These are phyloP conservation scores for Limonium bicolor DNA, from an alignment of 148 eudicot genomes.

Conservation along the genomic window DNA sequence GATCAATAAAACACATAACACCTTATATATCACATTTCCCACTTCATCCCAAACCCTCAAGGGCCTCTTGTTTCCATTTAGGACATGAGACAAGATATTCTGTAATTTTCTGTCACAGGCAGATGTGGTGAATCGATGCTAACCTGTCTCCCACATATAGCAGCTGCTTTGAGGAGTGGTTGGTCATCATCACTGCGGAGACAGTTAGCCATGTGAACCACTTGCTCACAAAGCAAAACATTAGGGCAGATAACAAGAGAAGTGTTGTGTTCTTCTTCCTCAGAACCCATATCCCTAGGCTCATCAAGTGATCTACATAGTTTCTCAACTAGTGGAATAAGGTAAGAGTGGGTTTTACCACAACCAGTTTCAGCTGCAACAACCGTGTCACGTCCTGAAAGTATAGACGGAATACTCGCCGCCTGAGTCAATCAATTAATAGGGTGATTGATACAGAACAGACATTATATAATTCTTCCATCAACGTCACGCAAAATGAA, in stretches of 20 bases:
- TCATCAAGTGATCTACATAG: slow-evolving; percentile 12
- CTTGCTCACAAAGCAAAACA: slow-evolving; percentile 96
- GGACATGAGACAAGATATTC: too few relatives aligned
- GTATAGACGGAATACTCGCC: slow-evolving; percentile 68
- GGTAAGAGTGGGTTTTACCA: slow-evolving; percentile 88
- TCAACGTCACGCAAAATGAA: too few relatives aligned
- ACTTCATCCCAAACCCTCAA: too few relatives aligned
- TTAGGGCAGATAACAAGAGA: slow-evolving; percentile 89
- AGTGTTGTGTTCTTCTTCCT: slow-evolving; percentile 12
- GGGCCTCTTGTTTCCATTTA: too few relatives aligned
- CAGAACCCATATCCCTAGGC: slow-evolving; percentile 8
- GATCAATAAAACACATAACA: neutral
- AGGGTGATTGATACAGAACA: slow-evolving; percentile 3
- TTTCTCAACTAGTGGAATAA: slow-evolving; percentile 69
- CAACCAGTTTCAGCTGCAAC: slow-evolving; percentile 97
- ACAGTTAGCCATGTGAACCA: slow-evolving; percentile 78
- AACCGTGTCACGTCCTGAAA: slow-evolving; percentile 59
- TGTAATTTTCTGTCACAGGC: too few relatives aligned
- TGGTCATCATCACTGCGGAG: slow-evolving; percentile 38
- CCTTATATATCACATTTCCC: too few relatives aligned
- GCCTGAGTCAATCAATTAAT: slow-evolving; percentile 81
- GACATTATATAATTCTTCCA: neutral
- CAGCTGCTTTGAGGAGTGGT: slow-evolving; percentile 63
- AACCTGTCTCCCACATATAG: slow-evolving; percentile 70
- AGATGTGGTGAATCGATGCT: too few relatives aligned